Conservation (phyloP, 2,329 filamentous ascomycete genomes). For the Phaeosphaeriaceae sp. region DNA sequence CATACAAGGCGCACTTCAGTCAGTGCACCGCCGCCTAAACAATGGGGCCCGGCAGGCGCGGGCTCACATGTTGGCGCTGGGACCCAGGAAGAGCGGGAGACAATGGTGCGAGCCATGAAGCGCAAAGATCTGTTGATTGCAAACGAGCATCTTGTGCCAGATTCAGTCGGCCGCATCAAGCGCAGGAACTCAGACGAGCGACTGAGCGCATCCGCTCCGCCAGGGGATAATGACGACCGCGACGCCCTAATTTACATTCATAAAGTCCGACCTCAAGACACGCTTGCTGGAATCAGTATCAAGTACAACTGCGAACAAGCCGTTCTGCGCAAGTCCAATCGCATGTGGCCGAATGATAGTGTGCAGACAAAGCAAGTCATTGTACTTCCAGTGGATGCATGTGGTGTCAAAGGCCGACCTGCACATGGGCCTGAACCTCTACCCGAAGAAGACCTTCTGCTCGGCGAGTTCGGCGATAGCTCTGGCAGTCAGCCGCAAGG, state of each 20-base stretch:
- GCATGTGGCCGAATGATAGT: constrained; percentile 92
- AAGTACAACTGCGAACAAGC: constrained; percentile 87
- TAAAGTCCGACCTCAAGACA: constrained; percentile 81
- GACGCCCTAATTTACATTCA: constrained; percentile 92
- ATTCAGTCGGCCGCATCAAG: constrained; percentile 62
- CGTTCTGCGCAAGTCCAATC: constrained; percentile 83
- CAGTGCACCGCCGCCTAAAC: constrained; percentile 49
- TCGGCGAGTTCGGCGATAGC: constrained; percentile 36
- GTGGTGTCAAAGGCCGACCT: constrained; percentile 77
- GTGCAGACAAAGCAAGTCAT: constrained; percentile 84
- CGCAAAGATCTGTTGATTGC: constrained; percentile 56
- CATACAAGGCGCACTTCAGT: constrained; percentile 40
- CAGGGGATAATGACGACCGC: constrained; percentile 66
- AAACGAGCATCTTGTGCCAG: constrained; percentile 48
- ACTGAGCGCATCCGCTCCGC: constrained; percentile 54
- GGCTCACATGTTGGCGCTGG: constrained; percentile 52
- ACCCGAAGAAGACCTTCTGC: constrained; percentile 49
- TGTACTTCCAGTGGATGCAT: constrained; percentile 87
- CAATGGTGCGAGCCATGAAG: constrained; percentile 58
- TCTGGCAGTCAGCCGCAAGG: constrained; percentile 21
- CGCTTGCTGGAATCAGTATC: constrained; percentile 87
- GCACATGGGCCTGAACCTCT: constrained; percentile 46
- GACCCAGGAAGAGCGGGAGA: constrained; percentile 55
- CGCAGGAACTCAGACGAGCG: constrained; percentile 72
- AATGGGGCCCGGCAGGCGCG: constrained; percentile 56